phyloP scores from a whole-genome alignment of 2,329 filamentous ascomycete species.

The Lachnellula occidentalis region DNA sequence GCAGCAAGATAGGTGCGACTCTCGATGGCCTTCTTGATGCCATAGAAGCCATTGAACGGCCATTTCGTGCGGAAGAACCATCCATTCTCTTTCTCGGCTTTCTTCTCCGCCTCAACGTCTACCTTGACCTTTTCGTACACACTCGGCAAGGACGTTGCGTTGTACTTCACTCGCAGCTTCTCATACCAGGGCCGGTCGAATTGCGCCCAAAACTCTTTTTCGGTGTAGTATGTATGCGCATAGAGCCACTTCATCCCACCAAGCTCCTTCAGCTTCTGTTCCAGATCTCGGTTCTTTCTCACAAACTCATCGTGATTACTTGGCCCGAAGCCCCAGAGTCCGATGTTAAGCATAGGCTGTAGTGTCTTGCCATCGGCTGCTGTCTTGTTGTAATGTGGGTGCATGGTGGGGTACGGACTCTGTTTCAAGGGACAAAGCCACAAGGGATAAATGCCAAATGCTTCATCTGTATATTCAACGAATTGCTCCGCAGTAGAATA shows the following conservation, averaged over 20 bases:
- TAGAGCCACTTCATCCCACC: slow-evolving; percentile 85
- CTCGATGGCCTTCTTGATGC: slow-evolving; percentile 53
- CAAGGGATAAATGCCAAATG: slow-evolving; percentile 46
- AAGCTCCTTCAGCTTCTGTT: slow-evolving; percentile 61
- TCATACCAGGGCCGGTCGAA: slow-evolving; percentile 60
- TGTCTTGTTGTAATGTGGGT: slow-evolving; percentile 25
- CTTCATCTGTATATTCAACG: slow-evolving; percentile 43
- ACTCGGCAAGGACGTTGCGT: slow-evolving; percentile 55
- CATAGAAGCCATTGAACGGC: slow-evolving; percentile 55
- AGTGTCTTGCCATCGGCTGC: slow-evolving; percentile 26
- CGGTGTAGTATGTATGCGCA: slow-evolving; percentile 77
- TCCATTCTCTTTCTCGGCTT: slow-evolving; percentile 32
- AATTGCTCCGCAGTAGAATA: slow-evolving; percentile 46
- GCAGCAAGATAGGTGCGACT: slow-evolving; percentile 36
- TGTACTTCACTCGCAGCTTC: slow-evolving; percentile 55
- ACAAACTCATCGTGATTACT: slow-evolving; percentile 54
- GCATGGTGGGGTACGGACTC: slow-evolving; percentile 28
- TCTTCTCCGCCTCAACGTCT: slow-evolving; percentile 41
- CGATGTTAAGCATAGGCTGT: slow-evolving; percentile 53
- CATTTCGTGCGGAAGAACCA: slow-evolving; percentile 39
- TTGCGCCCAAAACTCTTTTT: slow-evolving; percentile 62
- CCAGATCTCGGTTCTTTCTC: slow-evolving; percentile 62
- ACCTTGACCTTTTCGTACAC: slow-evolving; percentile 68
- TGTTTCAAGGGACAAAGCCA: slow-evolving; percentile 52
- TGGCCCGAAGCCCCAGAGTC: slow-evolving; percentile 83